These are phyloP conservation scores for Mucor lusitanicus DNA, from an alignment of 371 early-diverging fungal species.

Conservation along the genomic window DNA sequence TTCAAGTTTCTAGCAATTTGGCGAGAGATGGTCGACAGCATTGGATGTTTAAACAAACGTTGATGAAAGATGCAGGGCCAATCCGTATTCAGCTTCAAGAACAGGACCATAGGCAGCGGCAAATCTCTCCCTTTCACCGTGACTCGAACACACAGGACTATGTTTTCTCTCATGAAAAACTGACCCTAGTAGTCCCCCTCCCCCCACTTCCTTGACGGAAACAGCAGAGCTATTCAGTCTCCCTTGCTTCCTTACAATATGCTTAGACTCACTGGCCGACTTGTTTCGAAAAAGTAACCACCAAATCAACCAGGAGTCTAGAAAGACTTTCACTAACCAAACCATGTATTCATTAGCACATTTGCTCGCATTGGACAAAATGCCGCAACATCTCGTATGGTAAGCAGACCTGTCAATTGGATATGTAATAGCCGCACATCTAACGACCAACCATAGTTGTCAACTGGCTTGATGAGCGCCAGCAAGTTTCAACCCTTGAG, in stretches of 20 bases:
- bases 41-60: background rate
- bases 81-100: background rate
- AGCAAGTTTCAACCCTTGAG: constrained; percentile 15
- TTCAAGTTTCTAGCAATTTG: constrained; percentile 8
- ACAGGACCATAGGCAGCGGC: background rate
- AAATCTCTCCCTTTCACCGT: background rate
- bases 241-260: constrained; percentile 7
- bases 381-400: constrained; percentile 18
- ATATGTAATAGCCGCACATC: no score
- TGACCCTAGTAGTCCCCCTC: constrained; percentile 13
- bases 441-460: constrained; percentile 14
- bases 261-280: constrained; percentile 13
- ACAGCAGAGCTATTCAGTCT: background rate
- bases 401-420: constrained; percentile 4
- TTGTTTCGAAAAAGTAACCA: constrained; percentile 11
- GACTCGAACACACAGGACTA: constrained; percentile 1
- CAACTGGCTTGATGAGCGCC: constrained; percentile 18
- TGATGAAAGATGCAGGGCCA: background rate
- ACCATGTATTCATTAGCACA: background rate
- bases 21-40: constrained; percentile 13
- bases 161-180: background rate
- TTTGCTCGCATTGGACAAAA: constrained; percentile 13
- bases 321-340: background rate
- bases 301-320: background rate
- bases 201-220: background rate